Base-by-base conservation (phyloP, 768 basidiomycete genomes). In the Hydnum rufescens region DNA sequence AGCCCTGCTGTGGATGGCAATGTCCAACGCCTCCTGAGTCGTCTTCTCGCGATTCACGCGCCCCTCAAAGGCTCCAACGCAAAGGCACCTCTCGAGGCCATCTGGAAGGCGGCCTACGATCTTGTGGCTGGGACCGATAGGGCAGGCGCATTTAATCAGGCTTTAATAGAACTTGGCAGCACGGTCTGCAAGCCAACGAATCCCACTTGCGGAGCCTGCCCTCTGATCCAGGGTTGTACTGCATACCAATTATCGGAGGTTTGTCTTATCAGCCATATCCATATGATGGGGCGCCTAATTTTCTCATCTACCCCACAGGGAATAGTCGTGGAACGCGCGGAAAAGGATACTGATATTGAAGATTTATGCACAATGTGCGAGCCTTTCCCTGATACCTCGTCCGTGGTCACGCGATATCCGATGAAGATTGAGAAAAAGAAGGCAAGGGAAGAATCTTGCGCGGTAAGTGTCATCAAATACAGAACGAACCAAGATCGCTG, bases 1-100 rank as follows among this genome's bases (percentile, higher is more conserved):
- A 82, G 74, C 4, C 84, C 92, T 18, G 86, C 89, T 51, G 69
- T 93, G 50, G 89, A 93, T 61, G 89, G 89, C 36, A 93, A 93
- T 61, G 83, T 90, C 3, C 78, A 84, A 60, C 74, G 87, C 52
- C 68, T 93, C n/a, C 66, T 92, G 26, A 79, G 85, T 59, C 77
- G 90, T 36, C 63, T 93, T 36, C 68, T 95, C 29, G 86, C 85
- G 1, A 65, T 95, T 3, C 76, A 93, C 62, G 81, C 85, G 0
- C 73, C 75, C 3, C 84, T n/a, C n/a, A n/a, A n/a, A n/a, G n/a
- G n/a, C n/a, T n/a, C n/a, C n/a, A n/a, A n/a, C n/a, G n/a, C n/a
- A n/a, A n/a, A n/a, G n/a, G n/a, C n/a, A n/a, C n/a, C n/a, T n/a
- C n/a, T n/a, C n/a, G n/a, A n/a, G n/a, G n/a, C n/a, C n/a, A n/a